These are phyloP conservation scores for Paraleonurus japonicus DNA, from an alignment of 257 asterid species.

Conservation along the genomic window DNA sequence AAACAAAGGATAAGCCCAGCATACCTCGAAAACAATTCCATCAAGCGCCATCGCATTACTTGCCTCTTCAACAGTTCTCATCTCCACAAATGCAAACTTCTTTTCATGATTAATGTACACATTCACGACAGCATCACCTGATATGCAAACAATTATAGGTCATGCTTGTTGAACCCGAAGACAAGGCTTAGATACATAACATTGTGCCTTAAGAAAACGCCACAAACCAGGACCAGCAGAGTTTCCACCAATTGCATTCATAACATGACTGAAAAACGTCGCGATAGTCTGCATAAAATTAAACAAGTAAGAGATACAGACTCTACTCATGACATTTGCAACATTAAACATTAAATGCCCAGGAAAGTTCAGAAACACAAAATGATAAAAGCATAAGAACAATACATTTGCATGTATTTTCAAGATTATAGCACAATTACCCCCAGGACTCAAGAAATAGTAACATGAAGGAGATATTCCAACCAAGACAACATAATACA, in stretches of 20 bases:
- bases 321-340: not conserved
- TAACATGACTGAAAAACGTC: conserved; percentile 53
- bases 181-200: conserved; percentile 11
- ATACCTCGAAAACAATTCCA: conserved; percentile 72
- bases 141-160: conserved; percentile 17
- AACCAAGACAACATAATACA: not conserved
- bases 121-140: conserved; percentile 64
- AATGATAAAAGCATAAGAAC: not conserved
- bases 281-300: conserved; percentile 42
- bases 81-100: conserved; percentile 81
- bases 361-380: not conserved
- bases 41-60: conserved; percentile 81
- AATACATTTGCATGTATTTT: not conserved
- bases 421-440: not conserved
- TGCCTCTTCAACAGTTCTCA: conserved; percentile 83
- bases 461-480: not conserved
- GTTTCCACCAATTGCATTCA: conserved; percentile 58
- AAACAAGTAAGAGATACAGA: conserved; percentile 17
- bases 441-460: not conserved
- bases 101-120: conserved; percentile 71
- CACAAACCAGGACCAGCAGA: conserved; percentile 58
- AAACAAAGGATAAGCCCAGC: conserved; percentile 9
- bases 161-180: conserved; percentile 15
- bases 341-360: not conserved
- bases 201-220: conserved; percentile 17